Evolutionary conservation across 441 rosid genomes (phyloP), one percentile per base, ranked within the genome.

Genomic region (Manihot esculenta): DNA sequence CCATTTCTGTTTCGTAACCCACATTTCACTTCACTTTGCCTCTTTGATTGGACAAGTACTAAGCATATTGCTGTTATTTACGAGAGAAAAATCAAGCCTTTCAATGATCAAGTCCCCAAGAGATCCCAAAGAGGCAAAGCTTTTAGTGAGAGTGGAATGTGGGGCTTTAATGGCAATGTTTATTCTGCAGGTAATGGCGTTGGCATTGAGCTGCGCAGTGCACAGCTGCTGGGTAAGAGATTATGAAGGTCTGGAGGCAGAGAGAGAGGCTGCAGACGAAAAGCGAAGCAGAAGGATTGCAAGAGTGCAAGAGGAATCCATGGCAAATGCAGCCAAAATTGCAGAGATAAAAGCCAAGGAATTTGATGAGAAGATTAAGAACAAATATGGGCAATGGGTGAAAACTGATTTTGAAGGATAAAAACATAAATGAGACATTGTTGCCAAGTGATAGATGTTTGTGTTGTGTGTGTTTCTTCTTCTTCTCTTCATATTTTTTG

Each of bases 331-430:
- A 15, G 73, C 79, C 14, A 79, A 81, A 62, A 69, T 80, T 26
- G 83, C 77, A 0, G 87, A 82, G 74, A 15, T 68, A 23, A 84
- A 85, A 47, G 77, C 73, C n/a, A 74, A 71, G 51, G 84, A 81
- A 76, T 71, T 78, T 3, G 87, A 82, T 60, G 88, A 81, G 62
- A 84, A 77, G 76, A 79, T 81, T 79, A 77, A 75, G 75, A 76
- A 51, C 76, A 83, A 85, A 74, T 72, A 83, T 24, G 81, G 80
- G 17, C 74, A 79, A 77, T 82, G 89, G 93, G 74, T 73, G 5
- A 80, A 82, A 80, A 87, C 78, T 53, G 87, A 83, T 72, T 84
- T 84, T 74, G 85, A 87, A 55, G 88, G 89, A 62, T 84, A 56
- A 77, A 14, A 38, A 5, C 9, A 38, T 38, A 38, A 38, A 38